These are phyloP conservation scores for Botrytis cinerea DNA, from an alignment of 2,329 filamentous ascomycete genomes.

Conservation along the genomic window DNA sequence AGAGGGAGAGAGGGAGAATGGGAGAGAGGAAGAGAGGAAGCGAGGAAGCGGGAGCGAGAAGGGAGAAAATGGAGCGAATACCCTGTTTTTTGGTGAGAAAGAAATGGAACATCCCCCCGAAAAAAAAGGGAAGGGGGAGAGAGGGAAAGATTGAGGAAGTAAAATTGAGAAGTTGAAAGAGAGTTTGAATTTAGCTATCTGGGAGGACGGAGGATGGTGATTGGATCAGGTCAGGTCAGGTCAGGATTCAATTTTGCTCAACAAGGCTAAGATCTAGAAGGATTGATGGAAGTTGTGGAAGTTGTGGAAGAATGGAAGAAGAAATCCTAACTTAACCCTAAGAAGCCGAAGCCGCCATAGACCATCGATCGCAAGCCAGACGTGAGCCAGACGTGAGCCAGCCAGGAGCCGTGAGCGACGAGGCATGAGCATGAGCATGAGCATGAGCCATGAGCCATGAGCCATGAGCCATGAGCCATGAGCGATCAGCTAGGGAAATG, in stretches of 20 bases:
- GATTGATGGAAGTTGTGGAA: not conserved
- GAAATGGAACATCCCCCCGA: not conserved
- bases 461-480: not conserved
- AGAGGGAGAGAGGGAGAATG: not conserved
- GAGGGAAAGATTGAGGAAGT: not conserved
- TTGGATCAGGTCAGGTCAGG: not conserved
- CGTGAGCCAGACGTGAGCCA: too few species aligned
- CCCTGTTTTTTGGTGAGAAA: not conserved
- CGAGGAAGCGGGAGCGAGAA: not conserved
- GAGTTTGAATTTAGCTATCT: not conserved
- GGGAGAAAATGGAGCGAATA: not conserved
- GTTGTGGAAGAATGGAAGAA: not conserved
- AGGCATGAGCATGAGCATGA: too few species aligned
- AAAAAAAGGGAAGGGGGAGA: not conserved
- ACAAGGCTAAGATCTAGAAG: constrained; percentile 2
- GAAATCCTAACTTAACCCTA: not conserved
- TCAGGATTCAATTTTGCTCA: not conserved
- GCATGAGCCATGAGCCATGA: too few species aligned
- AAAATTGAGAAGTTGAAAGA: constrained; percentile 13
- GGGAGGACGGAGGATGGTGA: not conserved
- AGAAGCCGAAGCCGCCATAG: too few species aligned
- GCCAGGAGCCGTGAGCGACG: too few species aligned
- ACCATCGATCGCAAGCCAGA: too few species aligned
- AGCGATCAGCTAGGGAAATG: too few species aligned
- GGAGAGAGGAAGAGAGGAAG: too few species aligned